A percentile compares a stretch with the other conserved stretches of the same genome.
phyloP scores from a whole-genome alignment of 306 rosid genomes.

The Gillenia trifoliata region DNA sequence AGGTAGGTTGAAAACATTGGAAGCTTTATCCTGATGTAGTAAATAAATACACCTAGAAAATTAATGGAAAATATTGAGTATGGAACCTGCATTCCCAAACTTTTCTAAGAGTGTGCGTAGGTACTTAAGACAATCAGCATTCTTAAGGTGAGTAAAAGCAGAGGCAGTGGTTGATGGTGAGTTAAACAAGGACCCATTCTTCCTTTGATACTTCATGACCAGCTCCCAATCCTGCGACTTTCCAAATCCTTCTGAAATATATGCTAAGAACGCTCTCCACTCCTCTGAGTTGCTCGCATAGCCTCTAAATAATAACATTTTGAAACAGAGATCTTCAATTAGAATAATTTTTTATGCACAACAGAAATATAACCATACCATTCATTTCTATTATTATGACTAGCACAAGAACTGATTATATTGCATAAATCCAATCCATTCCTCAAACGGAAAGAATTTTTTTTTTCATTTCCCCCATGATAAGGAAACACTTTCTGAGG shows the following conservation, averaged over 20 bases:
- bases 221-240: conserved; percentile 52
- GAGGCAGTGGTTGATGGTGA: conserved; percentile 86
- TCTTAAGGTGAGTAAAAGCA: conserved; percentile 48
- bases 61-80: conserved; percentile 1
- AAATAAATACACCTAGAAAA: conserved; percentile 1
- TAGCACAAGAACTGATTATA: background rate
- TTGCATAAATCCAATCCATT: background rate
- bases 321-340: conserved; percentile 4
- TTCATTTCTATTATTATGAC: background rate
- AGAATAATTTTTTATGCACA: background rate
- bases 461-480: background rate
- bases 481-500: background rate
- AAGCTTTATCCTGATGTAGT: background rate
- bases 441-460: background rate
- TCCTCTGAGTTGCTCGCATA: conserved; percentile 52
- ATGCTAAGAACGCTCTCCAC: conserved; percentile 64
- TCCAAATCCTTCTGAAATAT: conserved; percentile 65
- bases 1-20: background rate
- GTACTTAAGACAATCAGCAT: conserved; percentile 61
- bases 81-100: conserved; percentile 64
- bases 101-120: conserved; percentile 47
- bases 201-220: conserved; percentile 68
- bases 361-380: background rate
- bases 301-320: conserved; percentile 31
- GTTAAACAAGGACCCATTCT: conserved; percentile 74